Evolutionary conservation across 2,329 filamentous ascomycete species (phyloP), one percentile per base, ranked within the genome.

Genomic region (Celoporthe dispersa): DNA sequence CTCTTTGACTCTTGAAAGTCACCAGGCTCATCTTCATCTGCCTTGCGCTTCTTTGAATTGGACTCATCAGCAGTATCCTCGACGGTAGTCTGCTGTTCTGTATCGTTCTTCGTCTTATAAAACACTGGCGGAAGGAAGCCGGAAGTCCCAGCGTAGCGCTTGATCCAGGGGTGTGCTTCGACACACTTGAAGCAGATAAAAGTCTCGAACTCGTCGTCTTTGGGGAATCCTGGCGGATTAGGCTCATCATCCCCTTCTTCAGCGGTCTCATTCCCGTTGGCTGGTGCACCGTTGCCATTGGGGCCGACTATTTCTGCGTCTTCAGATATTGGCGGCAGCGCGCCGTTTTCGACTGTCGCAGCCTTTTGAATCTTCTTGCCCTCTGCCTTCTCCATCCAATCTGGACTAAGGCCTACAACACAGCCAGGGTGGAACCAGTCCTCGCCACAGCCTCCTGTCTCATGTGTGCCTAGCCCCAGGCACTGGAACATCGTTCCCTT

Each of bases 401-500:
- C 87, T 14, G 93, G 88, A 0, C 91, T 90, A 74, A 97, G 82
- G 7, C 94, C 94, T 64, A 97, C 89, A 9, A 98, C 83, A 78
- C 95, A 98, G 72, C 96, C 94, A 0, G 95, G 94, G 81, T 98
- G 95, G 86, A 94, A 98, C 95, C 95, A 98, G 78, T 98, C 95
- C 81, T 98, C 95, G 16, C 95, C 95, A 80, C 95, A 98, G 5
- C 94, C 95, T 22, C 94, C 94, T 1, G 91, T 90, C 74, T 95
- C 92, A 16, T 88, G 85, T 0, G 89, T 91, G 0, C 94, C 94
- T 0, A 98, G 83, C 0, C 95, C 95, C 2, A 98, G 80, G 78
- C 96, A 99, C 80, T 99, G 96, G 75, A 97, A 99, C 96, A 99
- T 99, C 53, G 94, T 98, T 0, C 95, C 95, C 75, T 95, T 97